phyloP scores from a whole-genome alignment of 345 rosid genomes.

The Gossypium longicalyx region DNA sequence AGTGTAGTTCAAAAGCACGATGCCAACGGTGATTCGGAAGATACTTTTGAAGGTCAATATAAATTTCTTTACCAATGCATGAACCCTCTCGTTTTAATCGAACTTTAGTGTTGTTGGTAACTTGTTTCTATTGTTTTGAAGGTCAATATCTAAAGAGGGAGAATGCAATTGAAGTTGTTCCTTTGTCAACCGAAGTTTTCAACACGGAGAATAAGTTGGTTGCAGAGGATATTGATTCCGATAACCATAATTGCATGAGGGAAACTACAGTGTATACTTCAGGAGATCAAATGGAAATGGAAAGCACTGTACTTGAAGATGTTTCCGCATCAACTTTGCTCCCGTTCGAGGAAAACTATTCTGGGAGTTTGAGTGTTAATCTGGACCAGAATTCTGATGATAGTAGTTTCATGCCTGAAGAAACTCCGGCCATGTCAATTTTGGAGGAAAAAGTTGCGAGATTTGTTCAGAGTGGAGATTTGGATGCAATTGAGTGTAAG shows the following conservation, averaged over 20 bases:
- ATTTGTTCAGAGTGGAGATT: constrained; percentile 62
- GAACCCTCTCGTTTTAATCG: constrained; percentile 2
- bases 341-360: constrained; percentile 15
- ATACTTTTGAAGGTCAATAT: constrained; percentile 40
- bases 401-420: constrained; percentile 19
- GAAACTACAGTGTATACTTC: constrained; percentile 14
- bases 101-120: constrained; percentile 16
- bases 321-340: constrained; percentile 9
- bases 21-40: constrained; percentile 13
- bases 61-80: constrained; percentile 6
- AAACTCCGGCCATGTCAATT: constrained; percentile 30
- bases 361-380: constrained; percentile 14
- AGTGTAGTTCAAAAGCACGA: constrained; percentile 18
- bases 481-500: constrained; percentile 62
- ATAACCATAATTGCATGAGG: constrained; percentile 16
- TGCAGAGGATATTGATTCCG: constrained; percentile 4
- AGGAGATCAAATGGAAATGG: constrained; percentile 28
- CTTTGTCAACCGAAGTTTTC: constrained; percentile 20
- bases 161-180: constrained; percentile 17
- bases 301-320: constrained; percentile 18
- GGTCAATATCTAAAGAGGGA: constrained; percentile 34
- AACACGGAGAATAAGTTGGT: neutral
- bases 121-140: constrained; percentile 24
- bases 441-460: constrained; percentile 55
- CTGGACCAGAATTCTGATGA: constrained; percentile 19